Conservation (phyloP, 192 early-diverging fungal genomes). For the Phycomyces nitens region DNA sequence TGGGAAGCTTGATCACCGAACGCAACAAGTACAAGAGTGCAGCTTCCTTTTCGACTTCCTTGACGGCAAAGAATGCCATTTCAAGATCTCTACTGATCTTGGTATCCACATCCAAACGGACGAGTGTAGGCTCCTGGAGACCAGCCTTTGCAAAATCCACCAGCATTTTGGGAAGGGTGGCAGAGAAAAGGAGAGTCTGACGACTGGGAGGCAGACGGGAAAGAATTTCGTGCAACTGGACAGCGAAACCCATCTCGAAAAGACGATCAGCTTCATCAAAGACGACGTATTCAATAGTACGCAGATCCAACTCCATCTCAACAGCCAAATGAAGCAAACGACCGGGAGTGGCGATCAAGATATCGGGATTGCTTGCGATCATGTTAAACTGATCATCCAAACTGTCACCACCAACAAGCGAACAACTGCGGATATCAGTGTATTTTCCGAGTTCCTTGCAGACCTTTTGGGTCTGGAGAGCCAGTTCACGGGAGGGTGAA, state of each 20-base stretch:
- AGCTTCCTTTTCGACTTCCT: slow-evolving; percentile 86
- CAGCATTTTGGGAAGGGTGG: slow-evolving; percentile 87
- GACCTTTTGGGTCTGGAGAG: slow-evolving; percentile 93
- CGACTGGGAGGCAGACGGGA: slow-evolving; percentile 75
- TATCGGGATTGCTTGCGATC: slow-evolving; percentile 92
- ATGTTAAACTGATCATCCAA: slow-evolving; percentile 96
- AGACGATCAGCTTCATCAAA: slow-evolving; percentile 99
- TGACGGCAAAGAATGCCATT: slow-evolving; percentile 88
- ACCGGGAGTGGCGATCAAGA: slow-evolving; percentile 82
- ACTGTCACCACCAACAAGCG: slow-evolving; percentile 93
- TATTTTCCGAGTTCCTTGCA: slow-evolving; percentile 88
- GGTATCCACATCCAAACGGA: slow-evolving; percentile 91
- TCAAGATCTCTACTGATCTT: slow-evolving; percentile 94
- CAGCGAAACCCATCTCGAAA: slow-evolving; percentile 96
- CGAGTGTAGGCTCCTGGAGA: slow-evolving; percentile 85
- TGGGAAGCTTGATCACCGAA: slow-evolving; percentile 68
- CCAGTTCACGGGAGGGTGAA: slow-evolving; percentile 94
- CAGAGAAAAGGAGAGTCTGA: slow-evolving; percentile 94
- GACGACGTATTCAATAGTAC: slow-evolving; percentile 90
- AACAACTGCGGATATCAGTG: slow-evolving; percentile 84
- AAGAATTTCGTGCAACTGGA: slow-evolving; percentile 92
- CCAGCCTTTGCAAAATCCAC: slow-evolving; percentile 98
- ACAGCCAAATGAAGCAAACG: slow-evolving; percentile 80
- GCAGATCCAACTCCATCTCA: slow-evolving; percentile 88
- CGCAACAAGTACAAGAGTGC: slow-evolving; percentile 83